phyloP scores from a whole-genome alignment of 257 asterid species.

The Plantago major region DNA sequence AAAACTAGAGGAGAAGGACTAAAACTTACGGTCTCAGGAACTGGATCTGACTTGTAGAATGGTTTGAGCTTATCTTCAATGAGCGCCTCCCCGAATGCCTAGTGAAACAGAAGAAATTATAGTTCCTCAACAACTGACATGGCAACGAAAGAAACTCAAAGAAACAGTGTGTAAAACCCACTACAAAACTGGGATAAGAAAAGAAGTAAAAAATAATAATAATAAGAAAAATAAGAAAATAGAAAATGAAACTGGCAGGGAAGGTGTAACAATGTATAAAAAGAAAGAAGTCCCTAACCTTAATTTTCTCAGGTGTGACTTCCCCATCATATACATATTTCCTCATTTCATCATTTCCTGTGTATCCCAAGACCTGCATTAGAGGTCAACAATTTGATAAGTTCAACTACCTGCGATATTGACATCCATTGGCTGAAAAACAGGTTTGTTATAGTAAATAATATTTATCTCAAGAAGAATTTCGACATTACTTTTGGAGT shows the following conservation, averaged over 20 bases:
- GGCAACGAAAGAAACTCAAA: neutral
- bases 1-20: neutral
- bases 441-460: constrained; percentile 2
- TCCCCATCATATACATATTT: constrained; percentile 56
- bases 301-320: constrained; percentile 60
- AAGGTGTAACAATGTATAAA: no score
- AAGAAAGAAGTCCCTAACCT: constrained; percentile 34
- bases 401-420: constrained; percentile 6
- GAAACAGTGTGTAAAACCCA: neutral
- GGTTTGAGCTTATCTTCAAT: constrained; percentile 73
- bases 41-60: constrained; percentile 81
- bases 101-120: constrained; percentile 15
- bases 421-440: constrained; percentile 3
- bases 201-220: constrained; percentile 4
- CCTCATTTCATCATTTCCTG: constrained; percentile 51
- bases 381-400: constrained; percentile 17
- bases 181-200: constrained; percentile 1
- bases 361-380: constrained; percentile 65
- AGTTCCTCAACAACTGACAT: constrained; percentile 7
- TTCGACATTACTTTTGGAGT: constrained; percentile 51
- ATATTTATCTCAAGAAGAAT: constrained; percentile 18
- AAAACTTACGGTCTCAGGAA: constrained; percentile 68
- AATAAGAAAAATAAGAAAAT: constrained; percentile 14
- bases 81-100: constrained; percentile 73
- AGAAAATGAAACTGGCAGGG: constrained; percentile 1